Evolutionary conservation across 805 yeast genomes (phyloP), one percentile per base, ranked within the genome.

Genomic region (Starmerella bacillaris): DNA sequence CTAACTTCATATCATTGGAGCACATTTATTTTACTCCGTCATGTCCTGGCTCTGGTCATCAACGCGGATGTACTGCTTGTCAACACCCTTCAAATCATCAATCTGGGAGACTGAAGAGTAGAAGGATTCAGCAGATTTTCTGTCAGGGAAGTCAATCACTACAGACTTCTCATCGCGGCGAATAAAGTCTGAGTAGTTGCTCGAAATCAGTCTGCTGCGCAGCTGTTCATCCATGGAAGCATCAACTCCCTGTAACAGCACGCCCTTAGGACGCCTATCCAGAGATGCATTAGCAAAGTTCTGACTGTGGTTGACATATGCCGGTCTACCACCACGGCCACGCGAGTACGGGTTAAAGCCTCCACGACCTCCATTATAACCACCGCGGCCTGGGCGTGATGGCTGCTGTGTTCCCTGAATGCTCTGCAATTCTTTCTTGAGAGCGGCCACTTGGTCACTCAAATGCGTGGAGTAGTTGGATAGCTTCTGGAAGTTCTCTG

Each of bases 81-180:
- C 43, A 6, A 55, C 50, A 4, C 37, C 36, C 8, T 57, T 57
- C 8, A 54, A 40, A 4, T 50, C 57, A 1, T 58, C 51, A 17
- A 56, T 37, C 2, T 37, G 45, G 21, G 39, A 36, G 7, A 42
- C 24, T 1, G 44, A 38, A 24, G 41, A 44, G 43, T 40, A 55
- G 35, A 58, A 57, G 37, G 44, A 44, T 39, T 61, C 65, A 4
- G 65, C 65, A 4, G 56, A 37, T 19, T 40, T 33, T 18, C 65
- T 47, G 41, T 59, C 61, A 30, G 47, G 48, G 41, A 61, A 35
- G 45, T 47, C 39, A 45, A 51, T 26, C 40, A 37, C 31, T 28
- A 48, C 39, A 27, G 37, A 20, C 36, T 35, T 14, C 37, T 40
- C 30, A 20, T 36, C 43, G 26, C 39, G 34, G 26, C 51, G 41